Base-by-base conservation (phyloP, 768 basidiomycete species). In the Mycena haematopus region DNA sequence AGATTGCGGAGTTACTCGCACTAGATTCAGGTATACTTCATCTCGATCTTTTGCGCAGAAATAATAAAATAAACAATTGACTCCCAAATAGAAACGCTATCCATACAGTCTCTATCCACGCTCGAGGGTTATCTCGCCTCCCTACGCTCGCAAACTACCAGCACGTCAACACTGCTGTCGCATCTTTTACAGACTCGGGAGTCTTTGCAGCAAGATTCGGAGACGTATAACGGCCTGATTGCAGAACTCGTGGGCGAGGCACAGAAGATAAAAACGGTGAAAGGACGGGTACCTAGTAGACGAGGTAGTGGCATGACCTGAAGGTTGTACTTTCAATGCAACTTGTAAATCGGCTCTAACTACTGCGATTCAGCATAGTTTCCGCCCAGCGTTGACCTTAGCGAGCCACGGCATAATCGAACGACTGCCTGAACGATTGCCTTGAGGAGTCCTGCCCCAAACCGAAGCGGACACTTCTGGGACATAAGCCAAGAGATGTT, bases 201-300 rank as follows among this genome's bases (percentile, higher is more conserved):
- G 65, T 85, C 89, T 35, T 73, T 93, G 62, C 91, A 93, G 73
- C 93, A 95, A 76, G 92, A 93, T 72, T 89, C 88, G 38, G 90
- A 97, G 78, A 91, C 88, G 27, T 95, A 94, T 70, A 96, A 97
- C 74, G 89, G 87, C 17, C 80, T 95, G 60, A 97, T 97, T 62
- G 95, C 90, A 27, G 94, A 94, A 72, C 79, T 97, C 52, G 93
- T 97, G n/a, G 87, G 87, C 45, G 93, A 96, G 74, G 95, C 95
- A 35, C 92, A 93, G 72, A 93, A 91, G 75, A 81, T 87, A 56
- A 92, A 91, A 71, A 85, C 85, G 8, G 85, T 85, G 17, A 91
- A 88, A 68, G 79, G 78, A 62, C 77, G 78, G 65, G 71, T 76
- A 63, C 77, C 81, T 31, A 77, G 69, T 66, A 80, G 81, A 64